Evolutionary conservation across 2,329 filamentous ascomycete genomes (phyloP), one percentile per base, ranked within the genome.

Genomic region (Nannizziopsis barbatae): DNA sequence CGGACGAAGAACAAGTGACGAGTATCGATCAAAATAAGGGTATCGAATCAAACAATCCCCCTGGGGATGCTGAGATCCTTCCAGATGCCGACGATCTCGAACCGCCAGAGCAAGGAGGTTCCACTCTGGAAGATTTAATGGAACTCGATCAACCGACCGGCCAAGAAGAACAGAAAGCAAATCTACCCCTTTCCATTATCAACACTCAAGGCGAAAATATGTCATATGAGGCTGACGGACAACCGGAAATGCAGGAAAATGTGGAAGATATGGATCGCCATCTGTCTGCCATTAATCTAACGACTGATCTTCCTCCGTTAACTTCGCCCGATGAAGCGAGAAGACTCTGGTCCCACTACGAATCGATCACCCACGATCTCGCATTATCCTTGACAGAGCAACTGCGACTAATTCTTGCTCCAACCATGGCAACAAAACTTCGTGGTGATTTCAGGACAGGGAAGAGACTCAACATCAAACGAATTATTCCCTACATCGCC

Each of bases 401-500:
- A 62, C 81, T 99, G 14, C 87, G 92, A 20, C 80, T 99, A 11
- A 96, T 99, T 59, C 81, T 99, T 35, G 86, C 86, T 0, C 92
- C 93, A 0, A 96, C 90, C 0, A 82, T 94, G 46, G 89, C 90
- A 1, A 96, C 92, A 33, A 98, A 96, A 62, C 84, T 98, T 53
- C 89, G 90, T 1, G 92, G 92, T 38, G 88, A 94, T 57, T 96
- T 94, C 76, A 86, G 92, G 57, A 98, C 92, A 0, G 92, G 92
- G 54, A 98, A 99, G 66, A 84, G 92, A 0, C 86, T 99, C 58
- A 98, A 96, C 68, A 95, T 99, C 73, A 96, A 96, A 69, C 87
- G 90, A 57, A 98, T 99, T 68, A 98, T 99, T 60, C 92, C 93
- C 0, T 99, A 98, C 70, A 96, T 99, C 58, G 92, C 93, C 1